Conservation (phyloP, 2,329 filamentous ascomycete species). For the Sarocladium oryzae region DNA sequence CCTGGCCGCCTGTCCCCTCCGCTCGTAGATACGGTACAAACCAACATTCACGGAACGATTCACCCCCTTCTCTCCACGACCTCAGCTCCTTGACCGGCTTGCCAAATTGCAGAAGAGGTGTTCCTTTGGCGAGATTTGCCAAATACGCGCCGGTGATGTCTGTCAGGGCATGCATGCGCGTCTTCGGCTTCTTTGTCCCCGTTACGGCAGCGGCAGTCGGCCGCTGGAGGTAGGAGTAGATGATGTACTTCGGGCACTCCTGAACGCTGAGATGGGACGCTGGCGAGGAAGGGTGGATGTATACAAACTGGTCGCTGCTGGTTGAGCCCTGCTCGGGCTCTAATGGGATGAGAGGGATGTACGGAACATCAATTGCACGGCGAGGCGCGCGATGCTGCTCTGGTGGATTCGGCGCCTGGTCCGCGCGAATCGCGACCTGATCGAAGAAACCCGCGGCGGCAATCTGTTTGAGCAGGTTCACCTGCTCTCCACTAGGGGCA, state of each 20-base stretch:
- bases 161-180: conserved; percentile 83
- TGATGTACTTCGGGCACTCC: conserved; percentile 79
- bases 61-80: conserved; percentile 30
- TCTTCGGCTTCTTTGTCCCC: conserved; percentile 56
- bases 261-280: conserved; percentile 62
- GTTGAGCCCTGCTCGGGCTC: conserved; percentile 33
- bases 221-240: conserved; percentile 82
- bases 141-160: conserved; percentile 71
- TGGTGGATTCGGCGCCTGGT: conserved; percentile 70
- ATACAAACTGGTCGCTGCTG: conserved; percentile 62
- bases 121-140: conserved; percentile 72
- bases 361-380: conserved; percentile 88
- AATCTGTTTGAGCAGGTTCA: conserved; percentile 83
- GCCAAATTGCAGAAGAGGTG: conserved; percentile 74
- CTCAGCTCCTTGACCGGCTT: conserved; percentile 85
- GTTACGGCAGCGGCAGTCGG: conserved; percentile 45
- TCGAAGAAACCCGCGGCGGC: conserved; percentile 89
- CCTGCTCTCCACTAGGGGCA: conserved; percentile 57
- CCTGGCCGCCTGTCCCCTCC: conserved; percentile 55
- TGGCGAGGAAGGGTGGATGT: conserved; percentile 78
- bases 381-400: conserved; percentile 63
- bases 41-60: conserved; percentile 64
- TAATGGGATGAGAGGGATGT: conserved; percentile 75
- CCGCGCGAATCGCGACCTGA: conserved; percentile 85
- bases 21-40: conserved; percentile 72